These are phyloP conservation scores for Trichocomaceae sp. DNA, from an alignment of 2,329 filamentous ascomycete genomes.

Conservation along the genomic window DNA sequence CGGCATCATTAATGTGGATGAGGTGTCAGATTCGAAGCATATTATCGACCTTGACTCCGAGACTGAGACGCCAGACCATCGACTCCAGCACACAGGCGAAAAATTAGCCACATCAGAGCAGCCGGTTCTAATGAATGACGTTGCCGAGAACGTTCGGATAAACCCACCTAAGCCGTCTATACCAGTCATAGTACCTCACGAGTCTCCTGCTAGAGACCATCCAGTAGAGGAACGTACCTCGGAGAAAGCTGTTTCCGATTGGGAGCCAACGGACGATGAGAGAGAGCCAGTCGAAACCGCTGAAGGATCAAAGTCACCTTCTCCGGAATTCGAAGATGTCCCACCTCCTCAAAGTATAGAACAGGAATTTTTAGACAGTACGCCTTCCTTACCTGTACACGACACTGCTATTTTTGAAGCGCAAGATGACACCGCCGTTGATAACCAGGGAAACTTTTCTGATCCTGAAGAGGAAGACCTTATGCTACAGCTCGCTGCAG, in stretches of 20 bases:
- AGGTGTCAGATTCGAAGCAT: conserved; percentile 22
- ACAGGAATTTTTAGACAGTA: conserved; percentile 14
- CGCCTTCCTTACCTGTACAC: conserved; percentile 22
- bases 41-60: conserved; percentile 28
- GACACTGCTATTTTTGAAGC: conserved; percentile 12
- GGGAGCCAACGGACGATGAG: conserved; percentile 17
- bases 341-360: conserved; percentile 19
- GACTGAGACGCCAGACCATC: background rate
- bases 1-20: conserved; percentile 37
- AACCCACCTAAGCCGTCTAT: conserved; percentile 10
- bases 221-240: conserved; percentile 17
- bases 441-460: conserved; percentile 59
- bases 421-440: conserved; percentile 24
- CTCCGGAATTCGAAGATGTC: conserved; percentile 49
- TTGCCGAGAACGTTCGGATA: conserved; percentile 9
- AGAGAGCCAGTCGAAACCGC: conserved; percentile 3
- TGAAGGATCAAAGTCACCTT: conserved; percentile 33
- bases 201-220: conserved; percentile 18
- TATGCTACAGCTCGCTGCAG: conserved; percentile 74
- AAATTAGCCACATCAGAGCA: background rate
- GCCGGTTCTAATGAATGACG: conserved; percentile 2
- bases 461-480: conserved; percentile 91
- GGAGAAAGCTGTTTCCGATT: conserved; percentile 12
- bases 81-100: background rate
- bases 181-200: background rate